phyloP scores from a whole-genome alignment of 1,284 basidiomycete species.

The Trichosporon inkin region DNA sequence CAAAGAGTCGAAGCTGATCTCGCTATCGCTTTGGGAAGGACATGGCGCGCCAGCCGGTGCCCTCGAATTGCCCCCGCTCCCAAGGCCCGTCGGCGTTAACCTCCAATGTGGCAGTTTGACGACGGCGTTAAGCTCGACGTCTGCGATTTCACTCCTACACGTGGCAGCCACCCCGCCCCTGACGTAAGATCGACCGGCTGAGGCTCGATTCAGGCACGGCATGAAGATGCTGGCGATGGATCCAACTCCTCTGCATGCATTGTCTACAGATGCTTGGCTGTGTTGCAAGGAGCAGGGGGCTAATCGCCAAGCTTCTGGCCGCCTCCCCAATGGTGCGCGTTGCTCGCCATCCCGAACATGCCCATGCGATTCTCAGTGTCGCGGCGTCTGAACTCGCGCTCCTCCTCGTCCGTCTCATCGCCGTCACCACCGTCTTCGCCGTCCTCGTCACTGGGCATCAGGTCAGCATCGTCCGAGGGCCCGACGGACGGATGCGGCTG shows the following conservation, averaged over 20 bases:
- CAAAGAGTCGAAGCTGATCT: constrained; percentile 8
- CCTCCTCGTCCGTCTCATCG: constrained; percentile 22
- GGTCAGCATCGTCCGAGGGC: background rate
- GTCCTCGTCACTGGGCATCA: background rate
- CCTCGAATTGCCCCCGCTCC: too few species aligned
- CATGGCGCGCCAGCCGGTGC: background rate
- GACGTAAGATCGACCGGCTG: too few species aligned
- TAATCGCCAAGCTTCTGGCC: constrained; percentile 18
- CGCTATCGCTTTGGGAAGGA: constrained; percentile 1
- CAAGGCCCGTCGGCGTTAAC: too few species aligned
- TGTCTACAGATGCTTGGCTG: background rate
- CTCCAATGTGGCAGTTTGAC: background rate
- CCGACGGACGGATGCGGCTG: background rate
- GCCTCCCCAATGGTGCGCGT: constrained; percentile 18
- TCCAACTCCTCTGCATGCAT: background rate
- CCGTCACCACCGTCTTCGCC: constrained; percentile 4
- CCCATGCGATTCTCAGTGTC: constrained; percentile 1
- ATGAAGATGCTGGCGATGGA: background rate
- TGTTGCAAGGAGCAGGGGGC: too few species aligned
- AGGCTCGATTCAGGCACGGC: too few species aligned
- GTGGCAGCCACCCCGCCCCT: background rate
- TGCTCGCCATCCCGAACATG: constrained; percentile 6
- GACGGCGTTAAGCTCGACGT: background rate
- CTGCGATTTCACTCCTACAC: background rate
- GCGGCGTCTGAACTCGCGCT: constrained; percentile 10